These are phyloP conservation scores for Cicer yamashitae DNA, from an alignment of 306 rosid species.

Conservation along the genomic window DNA sequence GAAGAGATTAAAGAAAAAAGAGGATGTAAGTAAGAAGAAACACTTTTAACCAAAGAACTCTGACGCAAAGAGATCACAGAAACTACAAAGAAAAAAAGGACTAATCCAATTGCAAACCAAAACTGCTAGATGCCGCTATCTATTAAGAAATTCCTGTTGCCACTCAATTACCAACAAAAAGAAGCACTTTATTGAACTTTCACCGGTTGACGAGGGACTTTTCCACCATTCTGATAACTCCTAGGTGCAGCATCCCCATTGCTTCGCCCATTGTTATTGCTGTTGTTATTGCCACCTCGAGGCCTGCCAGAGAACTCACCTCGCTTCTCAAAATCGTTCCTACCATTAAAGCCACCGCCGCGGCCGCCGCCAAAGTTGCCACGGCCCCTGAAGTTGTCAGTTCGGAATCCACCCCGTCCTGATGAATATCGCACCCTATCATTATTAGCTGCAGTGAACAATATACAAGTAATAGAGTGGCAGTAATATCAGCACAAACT, in stretches of 20 bases:
- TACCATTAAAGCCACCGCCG: constrained; percentile 52
- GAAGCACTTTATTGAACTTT: constrained; percentile 47
- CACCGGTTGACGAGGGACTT: constrained; percentile 53
- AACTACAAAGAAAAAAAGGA: constrained; percentile 28
- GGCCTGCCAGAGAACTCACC: constrained; percentile 61
- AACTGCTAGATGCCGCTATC: constrained; percentile 51
- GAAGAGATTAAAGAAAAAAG: constrained; percentile 4
- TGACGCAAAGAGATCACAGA: constrained; percentile 11
- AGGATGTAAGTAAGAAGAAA: not conserved
- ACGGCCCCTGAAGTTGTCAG: constrained; percentile 68
- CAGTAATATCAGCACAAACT: not conserved
- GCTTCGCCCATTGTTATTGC: constrained; percentile 47
- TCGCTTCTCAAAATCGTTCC: constrained; percentile 69
- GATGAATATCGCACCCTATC: constrained; percentile 62
- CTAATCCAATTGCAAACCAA: constrained; percentile 24
- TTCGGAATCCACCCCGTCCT: constrained; percentile 70
- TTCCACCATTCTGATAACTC: constrained; percentile 58
- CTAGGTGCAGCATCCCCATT: constrained; percentile 54
- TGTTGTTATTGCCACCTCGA: constrained; percentile 48
- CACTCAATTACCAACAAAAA: constrained; percentile 41
- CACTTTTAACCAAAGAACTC: constrained; percentile 37
- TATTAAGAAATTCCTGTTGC: constrained; percentile 34
- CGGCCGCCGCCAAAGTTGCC: constrained; percentile 65
- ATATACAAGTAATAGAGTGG: not conserved
- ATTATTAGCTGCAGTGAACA: constrained; percentile 63